phyloP scores from a whole-genome alignment of 352 stramenopile species.

The Albugo laibachii region DNA sequence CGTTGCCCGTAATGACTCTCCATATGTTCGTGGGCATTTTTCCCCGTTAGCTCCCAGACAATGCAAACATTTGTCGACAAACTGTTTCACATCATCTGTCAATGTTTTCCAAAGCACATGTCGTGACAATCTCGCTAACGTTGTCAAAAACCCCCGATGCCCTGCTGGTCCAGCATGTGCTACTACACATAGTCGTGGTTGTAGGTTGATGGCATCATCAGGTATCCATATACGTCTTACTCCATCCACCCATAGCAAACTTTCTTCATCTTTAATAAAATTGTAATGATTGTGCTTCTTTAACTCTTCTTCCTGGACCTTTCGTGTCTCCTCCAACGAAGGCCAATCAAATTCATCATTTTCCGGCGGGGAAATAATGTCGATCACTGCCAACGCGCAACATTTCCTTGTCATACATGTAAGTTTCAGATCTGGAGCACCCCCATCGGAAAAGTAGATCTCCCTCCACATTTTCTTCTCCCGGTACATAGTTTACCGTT shows the following conservation, averaged over 20 bases:
- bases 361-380: slow-evolving; percentile 3
- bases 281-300: too few species aligned
- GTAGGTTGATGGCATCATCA: slow-evolving; percentile 4
- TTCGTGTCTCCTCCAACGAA: not conserved
- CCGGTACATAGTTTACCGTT: slow-evolving; percentile 9
- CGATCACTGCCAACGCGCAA: not conserved
- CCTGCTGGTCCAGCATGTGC: slow-evolving; percentile 9
- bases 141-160: slow-evolving; percentile 10
- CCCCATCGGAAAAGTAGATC: slow-evolving; percentile 13
- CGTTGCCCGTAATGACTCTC: slow-evolving; percentile 8
- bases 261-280: slow-evolving; percentile 1
- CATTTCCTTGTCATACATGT: too few species aligned
- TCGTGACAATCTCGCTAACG: slow-evolving; percentile 1
- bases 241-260: not conserved
- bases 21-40: slow-evolving; percentile 7
- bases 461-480: slow-evolving; percentile 12
- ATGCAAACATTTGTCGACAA: slow-evolving; percentile 1
- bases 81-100: slow-evolving; percentile 3
- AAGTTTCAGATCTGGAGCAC: not conserved
- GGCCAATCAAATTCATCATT: slow-evolving; percentile 7
- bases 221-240: slow-evolving; percentile 11
- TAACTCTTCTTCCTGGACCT: not conserved
- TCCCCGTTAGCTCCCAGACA: slow-evolving; percentile 4
- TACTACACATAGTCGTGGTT: slow-evolving; percentile 9
- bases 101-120: slow-evolving; percentile 8